Evolutionary conservation across 2,329 filamentous ascomycete species (phyloP), one percentile per base, ranked within the genome.

Genomic region (Colletotrichum acutatum): DNA sequence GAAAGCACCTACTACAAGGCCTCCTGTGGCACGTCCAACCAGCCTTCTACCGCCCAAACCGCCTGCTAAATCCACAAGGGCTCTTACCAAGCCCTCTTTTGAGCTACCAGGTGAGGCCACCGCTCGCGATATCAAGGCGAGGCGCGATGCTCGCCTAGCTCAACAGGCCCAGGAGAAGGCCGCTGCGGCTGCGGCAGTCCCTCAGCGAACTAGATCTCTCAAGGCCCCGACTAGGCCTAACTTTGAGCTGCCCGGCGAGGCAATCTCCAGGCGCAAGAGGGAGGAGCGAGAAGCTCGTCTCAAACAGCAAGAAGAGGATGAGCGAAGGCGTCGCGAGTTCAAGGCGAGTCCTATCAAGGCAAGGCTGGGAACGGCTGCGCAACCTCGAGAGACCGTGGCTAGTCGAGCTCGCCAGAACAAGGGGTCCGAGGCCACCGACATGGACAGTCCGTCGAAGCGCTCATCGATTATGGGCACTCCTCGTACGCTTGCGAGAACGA

Each of bases 221-320:
- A 91, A 87, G 76, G 80, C 83, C n/a, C 84, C 86, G 22, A 88
- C 88, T 1, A 86, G 85, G 28, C 85, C 90, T 12, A 86, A 82
- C 6, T 92, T 92, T 80, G 90, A 92, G 80, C 84, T 93, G 56
- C 90, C 90, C 0, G 90, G 90, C 9, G 91, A 92, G 77, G 88
- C 87, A 4, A 87, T 92, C 62, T 89, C 87, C 3, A 83, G 86
- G 1, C 82, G 85, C 32, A 89, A 90, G 82, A 83, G 87, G 75
- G 85, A 91, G 81, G 84, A 90, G 78, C 84, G 86, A 67, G 86
- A 91, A 76, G 84, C 88, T 70, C 87, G 85, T 74, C 80, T 92
- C 56, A 86, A 83, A 74, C 85, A 85, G 4, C 85, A 91, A 76
- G 89, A 90, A 76, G 90, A 91, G 75, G 90, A 91, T 75, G 88